Percentiles rank a stretch among this genome's conserved stretches.
Evolutionary conservation across 495 filamentous ascomycete species (phyloP).

Genomic region (Neurospora sp.): DNA sequence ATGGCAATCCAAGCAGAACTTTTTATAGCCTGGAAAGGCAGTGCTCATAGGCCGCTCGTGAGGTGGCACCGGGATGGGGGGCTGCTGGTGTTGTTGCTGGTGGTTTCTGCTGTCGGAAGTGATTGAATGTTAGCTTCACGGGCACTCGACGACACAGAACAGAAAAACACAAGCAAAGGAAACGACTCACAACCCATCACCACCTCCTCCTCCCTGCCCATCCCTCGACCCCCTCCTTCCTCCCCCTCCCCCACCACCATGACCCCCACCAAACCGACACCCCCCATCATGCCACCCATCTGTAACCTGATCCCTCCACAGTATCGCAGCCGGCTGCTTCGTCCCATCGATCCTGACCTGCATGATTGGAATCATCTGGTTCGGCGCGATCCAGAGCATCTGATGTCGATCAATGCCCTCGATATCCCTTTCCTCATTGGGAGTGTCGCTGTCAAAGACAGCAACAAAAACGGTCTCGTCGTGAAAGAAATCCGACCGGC

Average conservation of each 20-base stretch:
- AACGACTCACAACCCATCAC: background rate
- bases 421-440: background rate
- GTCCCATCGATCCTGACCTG: background rate
- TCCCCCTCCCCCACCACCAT: background rate
- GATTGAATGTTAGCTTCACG: background rate
- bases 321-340: constrained; percentile 2
- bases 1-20: background rate
- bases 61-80: background rate
- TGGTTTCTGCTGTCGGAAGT: background rate
- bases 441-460: background rate
- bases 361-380: background rate
- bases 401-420: background rate
- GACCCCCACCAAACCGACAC: background rate
- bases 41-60: background rate
- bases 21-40: background rate
- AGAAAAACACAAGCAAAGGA: background rate
- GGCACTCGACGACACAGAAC: no score
- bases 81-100: background rate
- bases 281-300: background rate
- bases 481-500: background rate
- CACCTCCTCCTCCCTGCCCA: background rate
- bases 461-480: background rate
- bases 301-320: background rate
- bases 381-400: background rate
- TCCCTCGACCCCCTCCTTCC: background rate